phyloP scores from a whole-genome alignment of 495 filamentous ascomycete species.

The Melanomma pulvis-pyrius region DNA sequence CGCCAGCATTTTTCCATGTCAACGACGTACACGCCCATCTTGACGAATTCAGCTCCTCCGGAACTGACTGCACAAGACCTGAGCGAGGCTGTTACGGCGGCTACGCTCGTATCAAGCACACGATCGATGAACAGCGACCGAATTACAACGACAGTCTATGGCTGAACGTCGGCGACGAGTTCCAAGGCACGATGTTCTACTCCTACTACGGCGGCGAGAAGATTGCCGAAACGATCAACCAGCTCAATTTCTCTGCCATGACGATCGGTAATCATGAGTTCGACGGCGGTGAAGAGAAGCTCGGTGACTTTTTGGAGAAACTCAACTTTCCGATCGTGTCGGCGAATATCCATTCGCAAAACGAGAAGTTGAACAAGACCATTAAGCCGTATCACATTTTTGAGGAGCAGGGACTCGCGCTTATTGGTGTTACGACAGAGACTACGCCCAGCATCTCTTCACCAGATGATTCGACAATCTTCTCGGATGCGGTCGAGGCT shows the following conservation, averaged over 20 bases:
- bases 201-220: slow-evolving; percentile 62
- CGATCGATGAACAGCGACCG: slow-evolving; percentile 55
- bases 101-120: slow-evolving; percentile 58
- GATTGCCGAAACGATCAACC: slow-evolving; percentile 63
- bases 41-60: slow-evolving; percentile 58
- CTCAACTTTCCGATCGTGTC: slow-evolving; percentile 62
- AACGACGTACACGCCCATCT: slow-evolving; percentile 62
- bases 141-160: slow-evolving; percentile 57
- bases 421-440: slow-evolving; percentile 62
- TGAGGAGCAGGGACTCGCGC: slow-evolving; percentile 55
- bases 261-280: slow-evolving; percentile 65
- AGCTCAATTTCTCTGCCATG: slow-evolving; percentile 61
- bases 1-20: slow-evolving; percentile 58
- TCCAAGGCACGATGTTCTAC: slow-evolving; percentile 63
- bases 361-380: slow-evolving; percentile 54
- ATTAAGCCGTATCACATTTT: slow-evolving; percentile 63
- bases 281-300: slow-evolving; percentile 55
- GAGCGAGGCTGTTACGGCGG: slow-evolving; percentile 60
- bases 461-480: slow-evolving; percentile 55
- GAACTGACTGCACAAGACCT: slow-evolving; percentile 56
- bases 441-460: slow-evolving; percentile 55
- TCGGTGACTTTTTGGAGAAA: slow-evolving; percentile 57
- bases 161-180: slow-evolving; percentile 62
- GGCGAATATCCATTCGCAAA: slow-evolving; percentile 56
- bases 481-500: slow-evolving; percentile 44